These are phyloP conservation scores for Psophocarpus tetragonolobus DNA, from an alignment of 306 rosid genomes.

Conservation along the genomic window DNA sequence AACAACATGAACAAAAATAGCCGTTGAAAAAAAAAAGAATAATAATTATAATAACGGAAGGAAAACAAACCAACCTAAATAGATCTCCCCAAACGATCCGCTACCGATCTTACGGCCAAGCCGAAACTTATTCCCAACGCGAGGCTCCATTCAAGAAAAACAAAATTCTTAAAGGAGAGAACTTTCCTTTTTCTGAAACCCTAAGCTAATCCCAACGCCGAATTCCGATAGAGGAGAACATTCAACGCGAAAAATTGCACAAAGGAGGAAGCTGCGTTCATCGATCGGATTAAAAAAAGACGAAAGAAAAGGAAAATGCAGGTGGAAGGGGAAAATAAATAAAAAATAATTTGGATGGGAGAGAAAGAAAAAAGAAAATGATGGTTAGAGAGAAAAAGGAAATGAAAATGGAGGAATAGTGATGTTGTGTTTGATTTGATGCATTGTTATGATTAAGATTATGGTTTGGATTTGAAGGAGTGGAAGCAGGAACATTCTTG, in stretches of 20 bases:
- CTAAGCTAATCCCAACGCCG: conserved; percentile 41
- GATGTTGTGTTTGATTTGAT: not conserved
- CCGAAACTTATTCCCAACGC: conserved; percentile 80
- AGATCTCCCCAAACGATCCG: conserved; percentile 97
- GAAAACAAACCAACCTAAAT: conserved; percentile 53
- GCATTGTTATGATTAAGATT: not conserved
- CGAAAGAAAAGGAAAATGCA: not conserved
- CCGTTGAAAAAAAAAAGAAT: not conserved
- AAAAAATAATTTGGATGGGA: not conserved
- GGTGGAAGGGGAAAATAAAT: not conserved
- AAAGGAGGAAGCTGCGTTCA: conserved; percentile 28
- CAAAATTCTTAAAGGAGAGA: not conserved
- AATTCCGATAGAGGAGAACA: conserved; percentile 14
- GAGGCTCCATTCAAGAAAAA: conserved; percentile 75
- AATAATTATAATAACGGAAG: not conserved
- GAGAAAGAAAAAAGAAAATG: not conserved
- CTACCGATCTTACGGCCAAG: conserved; percentile 90
- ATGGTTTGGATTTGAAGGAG: conserved; percentile 9
- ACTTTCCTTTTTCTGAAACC: conserved; percentile 28
- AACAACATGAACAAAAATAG: not conserved
- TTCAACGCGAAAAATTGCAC: not conserved
- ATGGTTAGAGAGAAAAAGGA: not conserved
- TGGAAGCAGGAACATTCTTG: conserved; percentile 22
- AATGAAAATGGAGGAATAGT: not conserved
- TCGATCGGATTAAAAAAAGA: conserved; percentile 16